Percentiles rank a stretch among this genome's conserved stretches.
Conservation (phyloP, 352 stramenopile genomes). For the Phytophthora foliorum region DNA sequence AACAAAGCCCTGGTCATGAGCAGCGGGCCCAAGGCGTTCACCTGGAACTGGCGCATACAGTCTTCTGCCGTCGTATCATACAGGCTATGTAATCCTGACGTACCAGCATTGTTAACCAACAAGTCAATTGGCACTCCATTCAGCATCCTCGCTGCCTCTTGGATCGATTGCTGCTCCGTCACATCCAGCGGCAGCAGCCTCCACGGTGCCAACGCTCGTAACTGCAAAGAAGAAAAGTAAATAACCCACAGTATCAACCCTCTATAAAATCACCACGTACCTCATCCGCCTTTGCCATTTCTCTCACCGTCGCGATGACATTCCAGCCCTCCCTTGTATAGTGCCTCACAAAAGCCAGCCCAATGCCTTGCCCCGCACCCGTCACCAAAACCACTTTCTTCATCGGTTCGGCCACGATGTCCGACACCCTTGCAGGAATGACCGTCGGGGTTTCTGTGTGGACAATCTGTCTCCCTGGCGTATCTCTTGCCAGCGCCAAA, state of each 20-base stretch:
- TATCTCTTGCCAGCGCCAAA: constrained; percentile 26
- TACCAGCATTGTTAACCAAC: constrained; percentile 72
- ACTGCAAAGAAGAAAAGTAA: constrained; percentile 20
- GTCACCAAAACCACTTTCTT: constrained; percentile 61
- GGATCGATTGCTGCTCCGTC: constrained; percentile 44
- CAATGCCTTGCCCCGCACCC: constrained; percentile 51
- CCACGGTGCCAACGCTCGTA: constrained; percentile 21
- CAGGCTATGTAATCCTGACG: constrained; percentile 35
- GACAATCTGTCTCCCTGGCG: constrained; percentile 1
- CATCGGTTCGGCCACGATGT: not conserved
- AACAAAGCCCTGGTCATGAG: constrained; percentile 61
- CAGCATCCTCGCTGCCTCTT: constrained; percentile 39
- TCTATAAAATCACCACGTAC: constrained; percentile 9
- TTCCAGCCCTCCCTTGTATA: constrained; percentile 58
- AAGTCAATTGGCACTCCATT: constrained; percentile 57
- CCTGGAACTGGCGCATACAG: constrained; percentile 61
- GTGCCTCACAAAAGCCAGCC: constrained; percentile 51
- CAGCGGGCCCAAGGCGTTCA: constrained; percentile 68
- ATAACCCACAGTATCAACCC: not conserved
- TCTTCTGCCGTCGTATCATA: constrained; percentile 49
- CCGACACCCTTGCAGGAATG: not conserved
- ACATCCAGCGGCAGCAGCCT: constrained; percentile 42
- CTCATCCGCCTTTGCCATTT: constrained; percentile 31
- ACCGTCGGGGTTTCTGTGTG: not conserved
- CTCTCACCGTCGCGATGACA: constrained; percentile 55